Evolutionary conservation across 1,284 basidiomycete species (phyloP).

Genomic region (Coniophora puteana): DNA sequence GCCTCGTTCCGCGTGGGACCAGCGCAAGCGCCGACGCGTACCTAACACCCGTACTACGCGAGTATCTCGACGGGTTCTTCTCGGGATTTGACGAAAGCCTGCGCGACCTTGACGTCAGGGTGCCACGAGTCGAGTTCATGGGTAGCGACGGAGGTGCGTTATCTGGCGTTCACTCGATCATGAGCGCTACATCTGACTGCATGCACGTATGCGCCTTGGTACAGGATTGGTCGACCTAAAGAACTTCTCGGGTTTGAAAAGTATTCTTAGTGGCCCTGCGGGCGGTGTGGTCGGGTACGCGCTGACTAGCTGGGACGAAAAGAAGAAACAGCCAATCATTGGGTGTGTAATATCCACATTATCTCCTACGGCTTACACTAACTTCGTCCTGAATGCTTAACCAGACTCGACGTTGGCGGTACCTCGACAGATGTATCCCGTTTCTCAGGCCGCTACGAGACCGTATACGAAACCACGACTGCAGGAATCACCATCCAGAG

Average conservation of each 20-base stretch:
- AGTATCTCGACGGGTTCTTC: slow-evolving; percentile 94
- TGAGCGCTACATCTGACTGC: too few species aligned
- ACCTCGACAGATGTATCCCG: slow-evolving; percentile 81
- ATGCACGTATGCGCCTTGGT: too few species aligned
- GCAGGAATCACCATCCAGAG: slow-evolving; percentile 78
- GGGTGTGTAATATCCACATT: slow-evolving; percentile 49
- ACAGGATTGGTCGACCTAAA: slow-evolving; percentile 64
- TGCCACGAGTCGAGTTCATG: slow-evolving; percentile 69
- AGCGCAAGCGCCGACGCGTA: slow-evolving; percentile 96
- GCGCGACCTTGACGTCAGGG: slow-evolving; percentile 27
- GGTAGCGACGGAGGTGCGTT: slow-evolving; percentile 73
- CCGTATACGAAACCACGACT: slow-evolving; percentile 78
- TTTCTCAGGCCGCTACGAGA: slow-evolving; percentile 72
- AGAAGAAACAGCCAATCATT: slow-evolving; percentile 57
- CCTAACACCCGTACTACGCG: slow-evolving; percentile 83
- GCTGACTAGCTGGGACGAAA: slow-evolving; percentile 63
- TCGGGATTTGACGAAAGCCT: slow-evolving; percentile 80
- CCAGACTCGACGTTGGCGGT: slow-evolving; percentile 66
- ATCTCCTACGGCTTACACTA: neutral
- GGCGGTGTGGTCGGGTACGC: slow-evolving; percentile 79
- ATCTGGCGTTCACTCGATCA: too few species aligned
- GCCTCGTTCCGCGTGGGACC: slow-evolving; percentile 90
- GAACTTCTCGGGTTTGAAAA: slow-evolving; percentile 75
- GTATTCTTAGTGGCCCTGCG: slow-evolving; percentile 74
- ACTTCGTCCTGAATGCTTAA: neutral